Evolutionary conservation across 1,284 basidiomycete species (phyloP), one percentile per base, ranked within the genome.

Genomic region (Heliocybe sulcata): DNA sequence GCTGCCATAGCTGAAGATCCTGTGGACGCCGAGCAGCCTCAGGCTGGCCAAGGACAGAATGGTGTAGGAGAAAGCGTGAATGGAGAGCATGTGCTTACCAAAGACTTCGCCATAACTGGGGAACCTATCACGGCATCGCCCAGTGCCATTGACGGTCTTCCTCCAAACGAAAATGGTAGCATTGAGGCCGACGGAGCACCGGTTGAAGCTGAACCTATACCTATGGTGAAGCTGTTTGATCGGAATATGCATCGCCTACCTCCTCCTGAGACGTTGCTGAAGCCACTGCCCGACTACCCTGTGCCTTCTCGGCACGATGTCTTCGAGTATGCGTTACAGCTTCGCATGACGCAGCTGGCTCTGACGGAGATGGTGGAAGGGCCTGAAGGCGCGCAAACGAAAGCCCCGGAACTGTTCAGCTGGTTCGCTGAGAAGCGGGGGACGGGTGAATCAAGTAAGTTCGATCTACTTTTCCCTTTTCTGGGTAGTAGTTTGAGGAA

Each of bases 331-430:
- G 85, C 90, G 25, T 72, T 98, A 53, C 89, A 95, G 67, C 71
- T 99, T 35, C 79, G 94, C 42, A 90, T 97, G 79, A 92, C 94
- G 1, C 87, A 92, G 65, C 85, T 92, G 54, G 83, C 87, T 2
- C 73, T 98, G 50, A 78, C 83, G 14, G 96, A 99, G 72, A 81
- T 88, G 52, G 80, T 90, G 20, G 87, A 93, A 45, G 97, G 97
- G 0, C 79, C 91, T 0, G 93, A 96, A 61, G 83, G 84, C 45
- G 95, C 94, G 0, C 87, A 91, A 55, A 75, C 77, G 23, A 87
- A 83, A 58, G 94, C 95, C 81, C 77, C 94, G 29, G 90, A 93
- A 47, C 77, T 95, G 1, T 97, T 98, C 68, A 75, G 81, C 3
- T 98, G 91, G 87, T 90, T 88, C 61, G 82, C 87, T 0, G 81